Conservation (phyloP, 768 basidiomycete genomes). For the Rhizopogon salebrosus region DNA sequence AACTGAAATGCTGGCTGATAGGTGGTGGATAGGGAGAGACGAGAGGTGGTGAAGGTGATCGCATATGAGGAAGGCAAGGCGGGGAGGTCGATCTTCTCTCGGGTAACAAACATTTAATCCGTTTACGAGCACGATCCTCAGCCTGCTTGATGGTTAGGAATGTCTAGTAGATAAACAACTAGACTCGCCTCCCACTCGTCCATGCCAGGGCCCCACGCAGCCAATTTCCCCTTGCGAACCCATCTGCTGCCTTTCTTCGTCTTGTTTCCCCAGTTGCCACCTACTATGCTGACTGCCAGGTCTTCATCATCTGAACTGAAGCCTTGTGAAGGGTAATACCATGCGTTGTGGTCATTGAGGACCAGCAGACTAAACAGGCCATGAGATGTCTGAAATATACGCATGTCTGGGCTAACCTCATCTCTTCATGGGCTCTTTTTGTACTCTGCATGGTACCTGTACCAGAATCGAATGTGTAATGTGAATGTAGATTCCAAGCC, state of each 20-base stretch:
- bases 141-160: constrained; percentile 38
- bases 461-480: not conserved
- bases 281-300: constrained; percentile 38
- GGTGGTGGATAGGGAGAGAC: constrained; percentile 72
- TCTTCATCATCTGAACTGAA: constrained; percentile 63
- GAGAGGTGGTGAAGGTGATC: constrained; percentile 75
- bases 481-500: too few relatives aligned
- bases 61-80: constrained; percentile 67
- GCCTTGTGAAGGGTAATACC: constrained; percentile 83
- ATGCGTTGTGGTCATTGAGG: constrained; percentile 67
- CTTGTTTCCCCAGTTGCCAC: constrained; percentile 87
- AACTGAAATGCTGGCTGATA: constrained; percentile 61
- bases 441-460: constrained; percentile 16
- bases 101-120: constrained; percentile 65
- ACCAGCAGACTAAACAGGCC: constrained; percentile 34
- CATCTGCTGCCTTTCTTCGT: constrained; percentile 70
- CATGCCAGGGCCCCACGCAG: constrained; percentile 77
- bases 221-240: constrained; percentile 78
- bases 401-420: constrained; percentile 17
- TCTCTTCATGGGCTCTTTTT: constrained; percentile 26
- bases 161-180: constrained; percentile 4
- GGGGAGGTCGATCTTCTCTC: constrained; percentile 67
- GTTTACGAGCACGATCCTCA: constrained; percentile 80
- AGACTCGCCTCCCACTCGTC: constrained; percentile 77
- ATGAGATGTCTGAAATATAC: constrained; percentile 5